These are phyloP conservation scores for Saccharata proteae DNA, from an alignment of 2,329 filamentous ascomycete genomes.

Conservation along the genomic window DNA sequence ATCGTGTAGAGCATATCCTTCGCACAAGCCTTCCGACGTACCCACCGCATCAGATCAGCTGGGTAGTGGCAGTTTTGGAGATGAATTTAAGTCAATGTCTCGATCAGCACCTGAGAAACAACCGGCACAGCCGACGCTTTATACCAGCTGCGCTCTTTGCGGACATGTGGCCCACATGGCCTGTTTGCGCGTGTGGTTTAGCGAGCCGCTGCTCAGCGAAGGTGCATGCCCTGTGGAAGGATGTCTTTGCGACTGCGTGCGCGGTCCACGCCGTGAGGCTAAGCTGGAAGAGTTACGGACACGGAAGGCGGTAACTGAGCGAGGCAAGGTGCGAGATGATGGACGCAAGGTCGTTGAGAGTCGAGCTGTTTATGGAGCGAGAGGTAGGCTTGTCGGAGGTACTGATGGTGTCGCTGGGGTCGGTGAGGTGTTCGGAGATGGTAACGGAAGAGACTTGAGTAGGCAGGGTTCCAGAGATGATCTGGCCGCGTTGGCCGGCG, in stretches of 20 bases:
- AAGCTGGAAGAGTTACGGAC: conserved; percentile 15
- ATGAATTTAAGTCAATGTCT: too few relatives aligned
- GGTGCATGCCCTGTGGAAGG: conserved; percentile 47
- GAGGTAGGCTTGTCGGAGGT: conserved; percentile 19
- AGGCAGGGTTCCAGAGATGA: too few relatives aligned
- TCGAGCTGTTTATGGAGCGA: conserved; percentile 28
- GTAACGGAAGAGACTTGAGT: too few relatives aligned
- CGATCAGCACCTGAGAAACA: conserved; percentile 12
- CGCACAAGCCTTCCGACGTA: too few relatives aligned
- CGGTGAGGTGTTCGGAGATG: too few relatives aligned
- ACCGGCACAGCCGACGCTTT: conserved; percentile 26
- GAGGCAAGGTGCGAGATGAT: conserved; percentile 26
- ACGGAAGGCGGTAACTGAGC: conserved; percentile 22
- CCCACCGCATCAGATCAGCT: too few relatives aligned
- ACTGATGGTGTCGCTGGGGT: background rate
- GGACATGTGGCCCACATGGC: conserved; percentile 48
- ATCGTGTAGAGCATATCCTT: too few relatives aligned
- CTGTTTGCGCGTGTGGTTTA: conserved; percentile 46
- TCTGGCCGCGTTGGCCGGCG: too few relatives aligned
- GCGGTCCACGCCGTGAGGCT: conserved; percentile 29
- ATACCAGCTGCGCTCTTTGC: conserved; percentile 48
- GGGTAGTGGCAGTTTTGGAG: too few relatives aligned
- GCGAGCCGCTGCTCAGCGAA: conserved; percentile 25
- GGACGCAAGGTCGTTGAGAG: conserved; percentile 32
- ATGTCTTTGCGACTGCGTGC: conserved; percentile 48